A percentile compares a stretch with the other conserved stretches of the same genome.
These are phyloP conservation scores for Chaetomiaceae sp. DNA, from an alignment of 2,329 filamentous ascomycete species.

Conservation along the genomic window DNA sequence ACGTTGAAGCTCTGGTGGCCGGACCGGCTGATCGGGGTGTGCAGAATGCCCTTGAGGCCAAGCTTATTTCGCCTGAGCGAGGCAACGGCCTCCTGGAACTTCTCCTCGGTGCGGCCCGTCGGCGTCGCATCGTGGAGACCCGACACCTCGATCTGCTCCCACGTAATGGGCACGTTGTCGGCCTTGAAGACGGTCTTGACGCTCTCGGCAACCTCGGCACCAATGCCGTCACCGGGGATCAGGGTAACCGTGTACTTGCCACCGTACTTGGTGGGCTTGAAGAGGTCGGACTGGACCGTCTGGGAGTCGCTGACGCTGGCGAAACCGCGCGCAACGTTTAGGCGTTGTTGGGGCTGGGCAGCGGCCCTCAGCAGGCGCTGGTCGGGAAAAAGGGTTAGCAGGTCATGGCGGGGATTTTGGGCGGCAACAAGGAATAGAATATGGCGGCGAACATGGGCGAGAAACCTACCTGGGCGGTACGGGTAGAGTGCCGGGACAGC, in stretches of 20 bases:
- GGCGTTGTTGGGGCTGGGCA: conserved; percentile 39
- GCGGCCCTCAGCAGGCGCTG: conserved; percentile 52
- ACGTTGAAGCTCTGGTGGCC: conserved; percentile 99
- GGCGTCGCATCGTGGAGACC: conserved; percentile 75
- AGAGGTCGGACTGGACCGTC: conserved; percentile 84
- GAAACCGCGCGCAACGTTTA: conserved; percentile 51
- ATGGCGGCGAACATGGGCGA: neutral
- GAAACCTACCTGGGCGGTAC: conserved; percentile 54
- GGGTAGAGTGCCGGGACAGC: conserved; percentile 55
- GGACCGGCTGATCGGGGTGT: conserved; percentile 93
- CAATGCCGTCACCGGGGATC: conserved; percentile 98
- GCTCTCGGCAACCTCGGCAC: conserved; percentile 93
- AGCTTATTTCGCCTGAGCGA: conserved; percentile 98
- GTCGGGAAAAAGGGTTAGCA: conserved; percentile 28
- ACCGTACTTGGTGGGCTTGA: conserved; percentile 98
- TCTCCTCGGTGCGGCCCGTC: conserved; percentile 79
- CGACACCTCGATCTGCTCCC: conserved; percentile 96
- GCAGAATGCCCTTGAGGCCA: conserved; percentile 96
- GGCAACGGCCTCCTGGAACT: conserved; percentile 92
- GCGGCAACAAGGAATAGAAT: neutral
- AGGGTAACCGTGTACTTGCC: conserved; percentile 99
- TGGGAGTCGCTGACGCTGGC: conserved; percentile 69
- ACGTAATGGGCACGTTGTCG: conserved; percentile 96
- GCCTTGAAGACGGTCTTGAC: conserved; percentile 99
- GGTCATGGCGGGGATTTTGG: conserved; percentile 12